These are phyloP conservation scores for Gomphus sp. DNA, from an alignment of 1,284 basidiomycete species.

Conservation along the genomic window DNA sequence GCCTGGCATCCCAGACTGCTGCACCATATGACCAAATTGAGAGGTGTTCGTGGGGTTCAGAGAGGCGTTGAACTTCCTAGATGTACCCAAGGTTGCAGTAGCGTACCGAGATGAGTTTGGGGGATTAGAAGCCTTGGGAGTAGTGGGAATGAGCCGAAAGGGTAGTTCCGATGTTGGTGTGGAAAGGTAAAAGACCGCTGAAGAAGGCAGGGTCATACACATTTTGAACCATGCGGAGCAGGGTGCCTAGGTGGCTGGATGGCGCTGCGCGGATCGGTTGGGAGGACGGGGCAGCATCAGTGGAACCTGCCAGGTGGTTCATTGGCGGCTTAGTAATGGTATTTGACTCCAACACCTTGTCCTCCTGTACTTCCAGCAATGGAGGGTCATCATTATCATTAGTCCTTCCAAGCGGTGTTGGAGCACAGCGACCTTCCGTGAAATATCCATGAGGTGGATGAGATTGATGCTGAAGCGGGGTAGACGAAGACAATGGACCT, in stretches of 20 bases:
- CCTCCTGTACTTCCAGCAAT: not conserved
- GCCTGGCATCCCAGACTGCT: too few relatives aligned
- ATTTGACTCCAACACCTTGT: too few relatives aligned
- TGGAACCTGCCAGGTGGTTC: not conserved
- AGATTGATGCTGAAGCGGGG: not conserved
- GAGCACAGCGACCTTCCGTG: not conserved
- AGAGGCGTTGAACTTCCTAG: too few relatives aligned
- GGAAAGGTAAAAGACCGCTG: not conserved
- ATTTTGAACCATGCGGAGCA: not conserved
- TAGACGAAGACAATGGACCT: not conserved
- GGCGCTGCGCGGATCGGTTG: too few relatives aligned
- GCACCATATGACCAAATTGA: too few relatives aligned
- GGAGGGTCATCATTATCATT: not conserved
- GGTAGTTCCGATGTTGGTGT: not conserved
- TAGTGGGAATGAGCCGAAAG: not conserved
- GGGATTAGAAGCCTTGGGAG: not conserved
- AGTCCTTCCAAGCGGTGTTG: not conserved
- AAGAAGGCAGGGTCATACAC: slow-evolving; percentile 1
- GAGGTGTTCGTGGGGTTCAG: too few relatives aligned
- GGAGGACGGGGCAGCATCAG: not conserved
- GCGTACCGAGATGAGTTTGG: not conserved
- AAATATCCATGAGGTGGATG: not conserved
- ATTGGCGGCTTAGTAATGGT: not conserved
- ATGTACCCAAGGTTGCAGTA: too few relatives aligned
- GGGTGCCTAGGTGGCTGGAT: not conserved